Base-by-base conservation (phyloP, 2,329 filamentous ascomycete species). In the Sarocladium brachiariae region DNA sequence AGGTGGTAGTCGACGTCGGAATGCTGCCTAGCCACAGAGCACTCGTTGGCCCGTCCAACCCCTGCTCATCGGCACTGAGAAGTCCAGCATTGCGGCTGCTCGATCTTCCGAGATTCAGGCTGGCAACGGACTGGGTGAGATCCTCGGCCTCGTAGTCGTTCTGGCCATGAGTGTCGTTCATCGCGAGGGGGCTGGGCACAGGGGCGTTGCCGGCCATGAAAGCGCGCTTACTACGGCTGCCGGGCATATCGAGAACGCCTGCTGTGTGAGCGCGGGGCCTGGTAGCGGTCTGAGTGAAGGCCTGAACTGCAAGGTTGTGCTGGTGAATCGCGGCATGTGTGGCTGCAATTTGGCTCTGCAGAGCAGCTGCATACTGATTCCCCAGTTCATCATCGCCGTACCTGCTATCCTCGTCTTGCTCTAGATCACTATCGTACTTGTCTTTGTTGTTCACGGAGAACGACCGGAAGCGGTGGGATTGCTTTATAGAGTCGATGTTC, bases 401-500 rank as follows among this genome's bases (percentile, higher is more conserved):
- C 4, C 33, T 27, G 24, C 19, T 34, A n/a, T 18, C 46, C 18
- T 65, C 61, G 33, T 78, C 83, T 53, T 87, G 89, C 53, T 90
- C 86, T 23, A 90, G 86, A 49, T 95, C 91, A 43, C 89, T 86
- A 59, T 95, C 89, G 61, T 97, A 97, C 66, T 93, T 95, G 65
- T 97, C 92, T 69, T 95, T 96, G 51, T 95, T 95, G 68, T 99
- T 99, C 57, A 99, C 93, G 1, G 93, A 99, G 67, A 96, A 97
- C 2, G 93, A 99, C 43, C 93, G 84, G 75, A 97, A 95, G 49
- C 93, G 83, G 65, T 87, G 97, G 39, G 85, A 78, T 59, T 87
- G 87, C 63, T 84, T 86, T 57, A 89, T 79, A 63, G 88, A 85
- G 54, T 84, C 83, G 54, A 92, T 73, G 61, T 87, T 87, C 39